phyloP scores from a whole-genome alignment of 306 rosid genomes.

The Rosa persica region DNA sequence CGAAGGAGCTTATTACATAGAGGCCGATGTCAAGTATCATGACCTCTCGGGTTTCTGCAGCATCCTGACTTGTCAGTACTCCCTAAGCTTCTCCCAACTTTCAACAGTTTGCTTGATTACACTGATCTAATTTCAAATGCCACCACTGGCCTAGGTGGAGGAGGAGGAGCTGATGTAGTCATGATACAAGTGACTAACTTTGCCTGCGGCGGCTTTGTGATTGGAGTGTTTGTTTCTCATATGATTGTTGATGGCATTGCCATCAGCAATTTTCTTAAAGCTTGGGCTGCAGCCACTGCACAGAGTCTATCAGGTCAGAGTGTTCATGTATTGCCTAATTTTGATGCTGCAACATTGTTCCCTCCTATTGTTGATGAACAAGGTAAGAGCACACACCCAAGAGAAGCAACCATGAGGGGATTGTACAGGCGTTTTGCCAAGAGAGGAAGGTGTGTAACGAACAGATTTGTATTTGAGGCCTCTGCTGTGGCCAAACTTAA shows the following conservation, averaged over 20 bases:
- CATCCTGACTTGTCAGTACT: not conserved
- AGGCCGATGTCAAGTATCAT: not conserved
- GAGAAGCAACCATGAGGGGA: not conserved
- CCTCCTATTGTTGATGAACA: not conserved
- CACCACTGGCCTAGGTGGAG: not conserved
- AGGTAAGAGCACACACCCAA: not conserved
- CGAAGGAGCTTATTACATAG: not conserved
- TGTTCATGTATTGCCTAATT: not conserved
- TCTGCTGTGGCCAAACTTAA: not conserved
- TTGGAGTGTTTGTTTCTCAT: not conserved
- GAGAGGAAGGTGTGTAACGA: not conserved
- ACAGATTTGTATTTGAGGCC: not conserved
- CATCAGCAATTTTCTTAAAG: not conserved
- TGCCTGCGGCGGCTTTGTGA: not conserved
- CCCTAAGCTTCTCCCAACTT: not conserved
- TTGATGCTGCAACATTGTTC: constrained; percentile 9
- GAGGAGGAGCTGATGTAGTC: not conserved
- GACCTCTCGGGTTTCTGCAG: not conserved
- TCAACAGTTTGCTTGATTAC: not conserved
- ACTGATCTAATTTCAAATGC: not conserved
- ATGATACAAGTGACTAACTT: not conserved
- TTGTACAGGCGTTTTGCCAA: not conserved
- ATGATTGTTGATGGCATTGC: not conserved
- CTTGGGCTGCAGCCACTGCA: not conserved
- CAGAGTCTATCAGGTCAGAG: not conserved